Evolutionary conservation across 352 stramenopile genomes (phyloP).

Genomic region (Phytopythium delawarense): DNA sequence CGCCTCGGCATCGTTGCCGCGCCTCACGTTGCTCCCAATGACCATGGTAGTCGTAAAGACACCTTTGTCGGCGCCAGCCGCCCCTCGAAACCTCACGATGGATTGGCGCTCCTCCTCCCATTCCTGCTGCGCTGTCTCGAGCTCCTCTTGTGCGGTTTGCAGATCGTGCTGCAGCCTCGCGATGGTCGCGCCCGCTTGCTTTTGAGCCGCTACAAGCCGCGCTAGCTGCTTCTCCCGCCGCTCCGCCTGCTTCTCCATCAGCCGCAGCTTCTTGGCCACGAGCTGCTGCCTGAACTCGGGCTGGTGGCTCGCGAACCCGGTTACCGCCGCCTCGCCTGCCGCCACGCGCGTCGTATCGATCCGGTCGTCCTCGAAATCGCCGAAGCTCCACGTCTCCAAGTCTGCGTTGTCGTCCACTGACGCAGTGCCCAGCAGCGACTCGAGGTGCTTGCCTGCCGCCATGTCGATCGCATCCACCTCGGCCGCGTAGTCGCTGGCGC

Average conservation of each 20-base stretch:
- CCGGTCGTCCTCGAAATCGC: slow-evolving; percentile 7
- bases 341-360: not conserved
- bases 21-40: slow-evolving; percentile 3
- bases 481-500: slow-evolving; percentile 8
- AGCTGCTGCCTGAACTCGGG: slow-evolving; percentile 33
- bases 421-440: not conserved
- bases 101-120: slow-evolving; percentile 65
- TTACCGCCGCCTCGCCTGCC: slow-evolving; percentile 2
- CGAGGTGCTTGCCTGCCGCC: slow-evolving; percentile 12
- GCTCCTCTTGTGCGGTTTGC: slow-evolving; percentile 33
- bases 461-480: slow-evolving; percentile 7
- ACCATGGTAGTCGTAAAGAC: slow-evolving; percentile 16
- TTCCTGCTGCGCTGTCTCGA: slow-evolving; percentile 43
- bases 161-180: slow-evolving; percentile 29
- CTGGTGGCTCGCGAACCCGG: slow-evolving; percentile 43
- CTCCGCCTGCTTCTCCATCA: slow-evolving; percentile 47
- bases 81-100: slow-evolving; percentile 37
- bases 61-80: slow-evolving; percentile 5
- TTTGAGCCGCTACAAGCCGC: slow-evolving; percentile 21
- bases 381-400: not conserved
- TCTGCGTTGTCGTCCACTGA: not conserved
- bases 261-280: slow-evolving; percentile 47
- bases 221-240: slow-evolving; percentile 35
- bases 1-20: slow-evolving; percentile 28
- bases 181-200: slow-evolving; percentile 21